Base-by-base conservation (phyloP, 371 early-diverging fungal species). In the Mortierella sp. region DNA sequence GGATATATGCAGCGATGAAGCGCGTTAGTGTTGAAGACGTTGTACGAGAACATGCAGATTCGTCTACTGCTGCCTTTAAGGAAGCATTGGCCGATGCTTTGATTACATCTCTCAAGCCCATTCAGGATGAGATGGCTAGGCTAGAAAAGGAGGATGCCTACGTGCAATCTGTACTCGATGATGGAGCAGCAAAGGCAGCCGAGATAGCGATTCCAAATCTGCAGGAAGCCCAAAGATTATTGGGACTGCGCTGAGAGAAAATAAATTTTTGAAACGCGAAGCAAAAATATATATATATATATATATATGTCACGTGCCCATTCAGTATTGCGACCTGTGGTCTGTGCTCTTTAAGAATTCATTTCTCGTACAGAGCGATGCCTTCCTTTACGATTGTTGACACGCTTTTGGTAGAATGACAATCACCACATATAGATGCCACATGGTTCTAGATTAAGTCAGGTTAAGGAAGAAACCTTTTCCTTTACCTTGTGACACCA, bases 51-150 rank as follows among this genome's bases (percentile, higher is more conserved):
- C 76, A 84, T 24, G 79, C 83, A 10, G 69, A 88, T 2, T 81
- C 81, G 22, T 87, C 90, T 60, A 91, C 84, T 58, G 87, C 89
- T 53, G 84, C 77, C 21, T 92, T 97, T 60, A 97, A 97, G 82
- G 88, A 89, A 4, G 86, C 80, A 1, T 87, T 97, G 13, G 85
- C 93, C 3, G 94, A 95, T 6, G 88, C 88, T 1, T 77, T 95
- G 2, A 86, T 95, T 9, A 84, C 85, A 9, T 69, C 78, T 0
- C 60, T 97, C 21, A 50, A 65, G 11, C 96, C 96, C 0, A 92
- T 96, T 28, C 91, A 94, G 68, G 73, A 84, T 8, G 92, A 92
- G 67, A 83, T 91, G 64, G 76, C 52, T 1, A 76, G 90, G 38
- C 58, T 96, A 43, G 73, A 88, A 43, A 74, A 63, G 50, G 96